Base-by-base conservation (phyloP, 192 early-diverging fungal species). In the Phlyctochytrium planicorne region DNA sequence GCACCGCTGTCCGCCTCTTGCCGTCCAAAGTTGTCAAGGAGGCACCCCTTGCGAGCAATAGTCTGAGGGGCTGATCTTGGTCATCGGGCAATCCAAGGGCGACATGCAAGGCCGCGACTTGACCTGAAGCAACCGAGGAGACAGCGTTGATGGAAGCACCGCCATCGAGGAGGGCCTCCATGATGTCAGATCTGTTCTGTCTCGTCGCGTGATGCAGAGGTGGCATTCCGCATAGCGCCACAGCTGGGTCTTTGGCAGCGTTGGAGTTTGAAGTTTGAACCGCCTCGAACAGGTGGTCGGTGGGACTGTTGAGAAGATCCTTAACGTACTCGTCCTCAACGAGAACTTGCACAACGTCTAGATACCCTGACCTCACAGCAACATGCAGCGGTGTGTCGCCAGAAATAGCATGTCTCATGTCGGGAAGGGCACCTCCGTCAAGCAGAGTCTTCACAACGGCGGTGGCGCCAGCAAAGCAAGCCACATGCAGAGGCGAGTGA, bases 341-440 rank as follows among this genome's bases (percentile, higher is more conserved):
- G 14, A 57, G 27, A 25, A 57, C 6, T 27, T 25, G 6, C 10
- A 57, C 6, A 12, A 25, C 16, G 6, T 14, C 55, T 6, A 57
- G 6, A 10, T 14, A 20, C 12, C 55, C 55, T 6, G 55, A 57
- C 27, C 55, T 14, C 16, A 57, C 27, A 20, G 55, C 55, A 57
- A 57, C 20, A 25, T 57, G 55, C 12, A 57, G 12, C 14, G 55
- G 14, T 27, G 55, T 57, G 27, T 57, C 55, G 20, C 55, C 55
- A 6, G 55, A 24, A 6, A 20, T 57, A 6, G 55, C 6, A 25
- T 57, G 10, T 4, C 55, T 10, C 4, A 6, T 57, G 16, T 25
- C 6, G 6, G 55, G 20, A 6, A 6, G 6, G 6, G 55, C 55
- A 27, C 55, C 55, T 4, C 6, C 12, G 4, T 57, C 55, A 10